Evolutionary conservation across 2,329 filamentous ascomycete species (phyloP).

Genomic region (Exserohilum rostratum): DNA sequence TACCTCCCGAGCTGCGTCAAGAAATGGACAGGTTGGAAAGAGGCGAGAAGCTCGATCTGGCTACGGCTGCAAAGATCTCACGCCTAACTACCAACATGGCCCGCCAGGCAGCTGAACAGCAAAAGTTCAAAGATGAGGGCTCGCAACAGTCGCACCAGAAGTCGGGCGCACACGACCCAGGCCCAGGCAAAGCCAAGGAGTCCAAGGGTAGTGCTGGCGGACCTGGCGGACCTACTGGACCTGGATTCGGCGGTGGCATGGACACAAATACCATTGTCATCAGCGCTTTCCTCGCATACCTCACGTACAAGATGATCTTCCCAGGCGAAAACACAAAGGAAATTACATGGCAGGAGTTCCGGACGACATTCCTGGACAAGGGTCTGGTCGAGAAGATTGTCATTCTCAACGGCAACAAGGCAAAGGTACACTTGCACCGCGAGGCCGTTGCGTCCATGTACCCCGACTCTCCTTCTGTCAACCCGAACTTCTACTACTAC

Average conservation of each 20-base stretch:
- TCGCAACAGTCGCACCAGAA: conserved; percentile 50
- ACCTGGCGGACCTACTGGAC: conserved; percentile 15
- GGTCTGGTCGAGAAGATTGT: conserved; percentile 92
- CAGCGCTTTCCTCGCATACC: conserved; percentile 65
- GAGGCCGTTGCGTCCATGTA: conserved; percentile 74
- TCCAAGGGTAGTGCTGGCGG: conserved; percentile 35
- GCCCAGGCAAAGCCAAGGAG: conserved; percentile 44
- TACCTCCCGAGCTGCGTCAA: conserved; percentile 71
- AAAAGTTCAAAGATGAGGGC: conserved; percentile 29
- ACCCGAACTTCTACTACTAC: conserved; percentile 79
- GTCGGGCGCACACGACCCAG: conserved; percentile 53
- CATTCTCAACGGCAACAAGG: conserved; percentile 76
- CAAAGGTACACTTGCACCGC: conserved; percentile 80
- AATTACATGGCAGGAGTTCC: conserved; percentile 98
- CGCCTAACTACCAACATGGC: conserved; percentile 63
- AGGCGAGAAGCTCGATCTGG: conserved; percentile 56
- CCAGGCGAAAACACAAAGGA: conserved; percentile 72
- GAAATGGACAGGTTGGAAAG: conserved; percentile 63
- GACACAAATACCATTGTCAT: conserved; percentile 64
- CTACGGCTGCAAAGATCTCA: conserved; percentile 66
- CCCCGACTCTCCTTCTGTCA: conserved; percentile 73
- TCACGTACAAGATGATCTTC: conserved; percentile 66
- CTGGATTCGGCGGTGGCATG: conserved; percentile 43
- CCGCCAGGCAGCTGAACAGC: conserved; percentile 55
- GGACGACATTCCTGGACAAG: conserved; percentile 92